These are phyloP conservation scores for Petasospora fabianii DNA, from an alignment of 1,139 yeast genomes.

Conservation along the genomic window DNA sequence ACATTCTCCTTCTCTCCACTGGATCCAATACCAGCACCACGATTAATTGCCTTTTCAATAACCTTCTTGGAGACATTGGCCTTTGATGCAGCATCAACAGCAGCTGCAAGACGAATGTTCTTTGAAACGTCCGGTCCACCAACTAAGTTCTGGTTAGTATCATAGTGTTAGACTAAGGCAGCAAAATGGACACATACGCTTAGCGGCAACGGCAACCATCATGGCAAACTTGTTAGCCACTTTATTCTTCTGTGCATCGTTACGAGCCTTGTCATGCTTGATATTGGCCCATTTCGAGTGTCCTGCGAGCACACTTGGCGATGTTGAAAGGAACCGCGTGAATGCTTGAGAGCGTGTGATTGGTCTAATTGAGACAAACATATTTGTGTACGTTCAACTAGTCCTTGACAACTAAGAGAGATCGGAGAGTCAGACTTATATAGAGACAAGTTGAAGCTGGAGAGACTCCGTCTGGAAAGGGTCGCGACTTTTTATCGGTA, in stretches of 20 bases:
- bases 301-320: constrained; percentile 37
- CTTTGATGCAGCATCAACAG: constrained; percentile 75
- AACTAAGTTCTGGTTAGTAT: constrained; percentile 21
- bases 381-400: not conserved
- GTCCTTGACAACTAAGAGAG: too few species aligned
- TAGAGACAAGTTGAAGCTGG: not conserved
- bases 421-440: not conserved
- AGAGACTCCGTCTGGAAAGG: too few species aligned
- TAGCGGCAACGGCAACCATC: constrained; percentile 70
- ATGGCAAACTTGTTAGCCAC: constrained; percentile 70
- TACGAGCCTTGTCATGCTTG: constrained; percentile 89
- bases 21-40: constrained; percentile 66
- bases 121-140: constrained; percentile 59
- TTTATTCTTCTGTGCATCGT: constrained; percentile 75
- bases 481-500: too few species aligned
- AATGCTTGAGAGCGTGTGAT: constrained; percentile 1
- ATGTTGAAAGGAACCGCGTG: constrained; percentile 11
- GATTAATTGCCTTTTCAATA: constrained; percentile 78
- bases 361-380: not conserved
- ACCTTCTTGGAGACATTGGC: constrained; percentile 80
- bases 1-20: constrained; percentile 37
- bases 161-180: not conserved
- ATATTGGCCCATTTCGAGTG: constrained; percentile 96
- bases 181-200: constrained; percentile 32
- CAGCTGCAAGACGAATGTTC: constrained; percentile 69